Evolutionary conservation across 805 yeast species (phyloP).

Genomic region (Ogataea henricii): DNA sequence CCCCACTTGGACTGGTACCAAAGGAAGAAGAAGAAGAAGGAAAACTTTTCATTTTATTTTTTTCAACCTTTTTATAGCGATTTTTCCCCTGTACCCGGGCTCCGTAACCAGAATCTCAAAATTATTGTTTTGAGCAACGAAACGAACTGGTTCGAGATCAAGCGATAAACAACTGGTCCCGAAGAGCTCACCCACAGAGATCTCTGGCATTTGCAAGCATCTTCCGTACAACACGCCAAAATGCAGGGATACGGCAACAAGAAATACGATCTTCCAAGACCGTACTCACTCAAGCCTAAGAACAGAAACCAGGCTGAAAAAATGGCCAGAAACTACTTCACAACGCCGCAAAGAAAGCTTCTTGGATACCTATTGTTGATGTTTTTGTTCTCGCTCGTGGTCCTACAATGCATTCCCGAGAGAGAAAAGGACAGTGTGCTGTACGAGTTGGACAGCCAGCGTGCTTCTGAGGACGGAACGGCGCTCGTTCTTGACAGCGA

Average conservation of each 20-base stretch:
- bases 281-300: constrained; percentile 38
- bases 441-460: constrained; percentile 23
- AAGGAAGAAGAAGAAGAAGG: background rate
- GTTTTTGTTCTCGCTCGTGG: constrained; percentile 34
- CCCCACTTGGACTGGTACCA: no score
- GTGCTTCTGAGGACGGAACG: constrained; percentile 24
- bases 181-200: no score
- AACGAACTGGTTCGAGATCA: background rate
- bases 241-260: constrained; percentile 37
- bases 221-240: background rate
- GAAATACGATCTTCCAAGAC: constrained; percentile 43
- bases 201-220: background rate
- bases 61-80: background rate
- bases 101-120: background rate
- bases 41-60: background rate
- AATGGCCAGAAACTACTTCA: constrained; percentile 33
- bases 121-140: constrained; percentile 1
- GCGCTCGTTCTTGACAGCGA: background rate
- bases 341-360: constrained; percentile 51
- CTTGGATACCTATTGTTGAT: constrained; percentile 41
- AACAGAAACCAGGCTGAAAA: constrained; percentile 25
- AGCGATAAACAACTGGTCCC: no score
- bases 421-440: constrained; percentile 22
- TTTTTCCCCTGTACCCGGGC: background rate
- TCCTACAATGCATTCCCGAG: constrained; percentile 32